Evolutionary conservation across 2,329 filamentous ascomycete species (phyloP).

Genomic region (Xylariales sp.): DNA sequence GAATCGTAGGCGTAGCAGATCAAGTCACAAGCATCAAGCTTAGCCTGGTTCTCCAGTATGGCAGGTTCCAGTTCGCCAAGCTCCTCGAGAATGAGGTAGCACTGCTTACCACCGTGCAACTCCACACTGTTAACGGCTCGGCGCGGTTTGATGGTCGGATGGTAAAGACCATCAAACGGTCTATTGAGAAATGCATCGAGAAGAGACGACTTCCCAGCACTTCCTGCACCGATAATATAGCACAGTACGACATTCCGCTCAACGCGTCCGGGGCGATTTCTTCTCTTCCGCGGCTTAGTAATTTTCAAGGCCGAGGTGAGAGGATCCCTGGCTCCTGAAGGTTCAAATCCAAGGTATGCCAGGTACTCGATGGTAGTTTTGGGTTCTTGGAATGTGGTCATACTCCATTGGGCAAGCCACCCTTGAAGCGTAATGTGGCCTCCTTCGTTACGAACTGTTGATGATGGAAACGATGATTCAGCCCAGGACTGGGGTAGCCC

Average conservation of each 20-base stretch:
- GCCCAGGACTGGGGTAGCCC: constrained; percentile 83
- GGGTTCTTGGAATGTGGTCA: constrained; percentile 96
- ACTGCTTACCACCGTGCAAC: constrained; percentile 91
- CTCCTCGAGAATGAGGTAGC: constrained; percentile 93
- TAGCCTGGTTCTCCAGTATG: constrained; percentile 85
- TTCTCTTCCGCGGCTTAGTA: constrained; percentile 84
- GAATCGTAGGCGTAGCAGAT: constrained; percentile 97
- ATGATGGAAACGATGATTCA: constrained; percentile 85
- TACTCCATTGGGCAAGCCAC: constrained; percentile 98
- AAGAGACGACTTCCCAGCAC: constrained; percentile 86
- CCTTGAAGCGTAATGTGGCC: constrained; percentile 94
- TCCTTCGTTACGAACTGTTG: constrained; percentile 90
- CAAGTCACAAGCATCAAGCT: constrained; percentile 88
- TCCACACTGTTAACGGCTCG: constrained; percentile 96
- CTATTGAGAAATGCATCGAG: constrained; percentile 88
- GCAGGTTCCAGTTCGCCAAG: constrained; percentile 93
- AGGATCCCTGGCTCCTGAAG: constrained; percentile 67
- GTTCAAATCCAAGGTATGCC: constrained; percentile 92
- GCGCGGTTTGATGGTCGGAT: constrained; percentile 90
- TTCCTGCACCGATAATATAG: constrained; percentile 81
- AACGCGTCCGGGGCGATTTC: constrained; percentile 75
- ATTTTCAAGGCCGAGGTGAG: constrained; percentile 85
- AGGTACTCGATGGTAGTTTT: constrained; percentile 95
- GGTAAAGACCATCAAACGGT: constrained; percentile 78
- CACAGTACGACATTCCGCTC: constrained; percentile 93